Conservation (phyloP, 2,329 filamentous ascomycete species). For the Arachnopeziza araneosa region DNA sequence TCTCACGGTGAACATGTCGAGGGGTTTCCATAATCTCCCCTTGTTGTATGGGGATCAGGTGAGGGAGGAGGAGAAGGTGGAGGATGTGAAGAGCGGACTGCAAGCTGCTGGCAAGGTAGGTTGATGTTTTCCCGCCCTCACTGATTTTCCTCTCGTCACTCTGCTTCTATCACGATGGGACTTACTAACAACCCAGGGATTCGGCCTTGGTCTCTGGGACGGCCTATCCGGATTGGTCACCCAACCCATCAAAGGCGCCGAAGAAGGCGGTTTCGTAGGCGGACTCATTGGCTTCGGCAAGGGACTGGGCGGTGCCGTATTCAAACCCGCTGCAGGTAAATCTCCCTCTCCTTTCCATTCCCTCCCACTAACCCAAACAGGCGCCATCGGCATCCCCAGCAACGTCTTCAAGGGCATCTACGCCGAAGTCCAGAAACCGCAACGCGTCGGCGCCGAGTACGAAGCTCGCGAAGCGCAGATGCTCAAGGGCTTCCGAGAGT, state of each 20-base stretch:
- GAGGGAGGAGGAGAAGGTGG: slow-evolving; percentile 27
- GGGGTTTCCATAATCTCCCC: slow-evolving; percentile 65
- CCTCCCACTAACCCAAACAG: slow-evolving; percentile 24
- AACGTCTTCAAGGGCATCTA: slow-evolving; percentile 58
- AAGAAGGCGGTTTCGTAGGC: slow-evolving; percentile 47
- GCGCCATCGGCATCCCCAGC: slow-evolving; percentile 51
- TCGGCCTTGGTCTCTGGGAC: slow-evolving; percentile 58
- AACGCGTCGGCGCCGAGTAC: background rate
- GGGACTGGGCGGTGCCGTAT: slow-evolving; percentile 55
- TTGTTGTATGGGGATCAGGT: slow-evolving; percentile 60
- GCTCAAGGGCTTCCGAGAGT: slow-evolving; percentile 7
- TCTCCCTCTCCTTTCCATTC: background rate
- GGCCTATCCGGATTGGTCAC: slow-evolving; percentile 56
- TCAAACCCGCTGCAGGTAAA: slow-evolving; percentile 51
- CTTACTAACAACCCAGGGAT: slow-evolving; percentile 41
- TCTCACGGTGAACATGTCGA: slow-evolving; percentile 55
- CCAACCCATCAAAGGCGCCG: slow-evolving; percentile 51
- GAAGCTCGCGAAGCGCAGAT: slow-evolving; percentile 4
- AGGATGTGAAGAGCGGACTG: slow-evolving; percentile 15
- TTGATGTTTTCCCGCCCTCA: slow-evolving; percentile 49
- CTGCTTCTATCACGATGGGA: background rate
- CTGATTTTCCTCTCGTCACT: background rate
- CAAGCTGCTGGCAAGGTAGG: slow-evolving; percentile 31
- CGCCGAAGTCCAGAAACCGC: slow-evolving; percentile 43
- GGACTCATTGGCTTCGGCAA: slow-evolving; percentile 47